Conservation (phyloP, 2,329 filamentous ascomycete species). For the Falciphora oryzae region DNA sequence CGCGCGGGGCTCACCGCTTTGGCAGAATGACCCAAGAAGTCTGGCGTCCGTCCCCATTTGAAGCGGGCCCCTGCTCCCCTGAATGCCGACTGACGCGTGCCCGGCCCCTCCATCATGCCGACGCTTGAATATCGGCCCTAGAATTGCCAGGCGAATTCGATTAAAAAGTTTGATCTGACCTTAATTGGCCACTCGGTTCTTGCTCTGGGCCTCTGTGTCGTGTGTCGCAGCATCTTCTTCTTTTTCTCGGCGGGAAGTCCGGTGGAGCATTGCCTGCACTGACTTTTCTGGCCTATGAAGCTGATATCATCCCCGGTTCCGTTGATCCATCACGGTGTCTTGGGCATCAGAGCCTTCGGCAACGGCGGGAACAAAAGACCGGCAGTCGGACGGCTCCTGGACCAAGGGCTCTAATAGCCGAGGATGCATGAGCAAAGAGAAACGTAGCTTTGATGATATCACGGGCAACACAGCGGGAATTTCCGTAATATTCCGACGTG, state of each 20-base stretch:
- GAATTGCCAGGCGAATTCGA: too few species aligned
- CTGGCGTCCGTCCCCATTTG: not conserved
- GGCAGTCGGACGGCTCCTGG: not conserved
- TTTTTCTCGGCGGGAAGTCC: not conserved
- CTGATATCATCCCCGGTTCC: not conserved
- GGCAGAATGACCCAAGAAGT: not conserved
- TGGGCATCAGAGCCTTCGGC: too few species aligned
- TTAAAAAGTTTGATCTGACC: too few species aligned
- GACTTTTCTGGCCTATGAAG: too few species aligned
- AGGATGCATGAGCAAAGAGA: conserved; percentile 7
- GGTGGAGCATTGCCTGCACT: not conserved
- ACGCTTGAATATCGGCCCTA: too few species aligned
- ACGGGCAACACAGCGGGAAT: not conserved
- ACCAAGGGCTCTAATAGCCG: not conserved
- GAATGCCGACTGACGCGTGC: not conserved
- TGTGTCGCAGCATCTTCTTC: not conserved
- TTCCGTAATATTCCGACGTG: not conserved
- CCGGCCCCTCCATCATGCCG: not conserved
- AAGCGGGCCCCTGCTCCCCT: not conserved
- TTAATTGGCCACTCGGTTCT: not conserved
- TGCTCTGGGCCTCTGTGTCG: not conserved
- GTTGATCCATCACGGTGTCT: not conserved
- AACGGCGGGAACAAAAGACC: too few species aligned
- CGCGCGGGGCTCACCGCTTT: not conserved
- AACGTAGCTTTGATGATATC: conserved; percentile 1